Base-by-base conservation (phyloP, 371 early-diverging fungal genomes). In the Capillidium heterosporum region DNA sequence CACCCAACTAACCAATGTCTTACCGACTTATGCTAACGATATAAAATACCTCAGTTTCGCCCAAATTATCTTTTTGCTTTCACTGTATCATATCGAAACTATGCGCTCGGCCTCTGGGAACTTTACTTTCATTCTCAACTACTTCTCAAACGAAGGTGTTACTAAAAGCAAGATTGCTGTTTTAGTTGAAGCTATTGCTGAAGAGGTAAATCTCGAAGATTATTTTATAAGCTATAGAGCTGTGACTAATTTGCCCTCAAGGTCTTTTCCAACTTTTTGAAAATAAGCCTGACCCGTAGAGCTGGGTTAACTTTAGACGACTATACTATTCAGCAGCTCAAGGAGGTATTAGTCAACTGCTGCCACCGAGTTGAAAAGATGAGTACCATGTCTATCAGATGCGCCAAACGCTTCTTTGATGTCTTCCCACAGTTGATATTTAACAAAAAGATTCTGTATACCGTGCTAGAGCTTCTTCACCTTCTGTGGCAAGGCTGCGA, bases 111-210 rank as follows among this genome's bases (percentile, higher is more conserved):
- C 70, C 26, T 70, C 77, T 44, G 79, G 89, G 11, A 74, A 82
- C 60, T 80, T 80, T 56, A 74, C 76, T 13, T 76, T 76, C 50
- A 74, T 91, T 32, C 63, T 88, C 24, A 74, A 75, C 47, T 94
- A 94, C 63, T 82, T 94, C 57, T 72, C 77, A 69, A 91, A 92
- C 62, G 79, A 86, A 43, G 85, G 89, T 1, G 80, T 87, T 44
- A 80, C 76, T 54, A 70, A 74, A 44, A 79, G 82, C 21, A 78
- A 79, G 0, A 63, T 89, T 48, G 75, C 82, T 35, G 71, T 71
- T 0, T 75, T 82, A 10, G 62, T 95, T 15, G 86, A 88, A 59
- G 72, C 70, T 17, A 83, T 93, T 49, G 80, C 84, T 10, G 84
- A 85, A 41, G 72, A 76, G 55, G 77, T 63, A 32, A 39, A 8